Evolutionary conservation across 2,329 filamentous ascomycete genomes (phyloP).

Genomic region (Monilinia aucupariae): DNA sequence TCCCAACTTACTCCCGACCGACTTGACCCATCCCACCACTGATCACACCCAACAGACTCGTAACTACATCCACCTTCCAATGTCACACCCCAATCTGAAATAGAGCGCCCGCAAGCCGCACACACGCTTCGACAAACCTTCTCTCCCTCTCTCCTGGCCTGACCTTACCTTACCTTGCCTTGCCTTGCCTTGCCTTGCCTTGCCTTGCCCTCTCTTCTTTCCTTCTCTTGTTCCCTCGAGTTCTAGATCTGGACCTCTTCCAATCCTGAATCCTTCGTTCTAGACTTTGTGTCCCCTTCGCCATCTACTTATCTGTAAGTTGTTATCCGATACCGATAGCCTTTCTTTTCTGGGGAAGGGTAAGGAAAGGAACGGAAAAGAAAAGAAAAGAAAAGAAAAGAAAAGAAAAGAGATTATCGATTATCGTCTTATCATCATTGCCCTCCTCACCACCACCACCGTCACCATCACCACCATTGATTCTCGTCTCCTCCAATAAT

Average conservation of each 20-base stretch:
- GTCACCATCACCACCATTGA: not conserved
- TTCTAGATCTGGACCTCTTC: constrained; percentile 6
- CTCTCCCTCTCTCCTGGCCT: too few relatives aligned
- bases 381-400: too few relatives aligned
- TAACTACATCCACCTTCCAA: not conserved
- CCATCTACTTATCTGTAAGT: not conserved
- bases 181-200: too few relatives aligned
- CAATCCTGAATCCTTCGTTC: constrained; percentile 1
- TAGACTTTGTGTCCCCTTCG: not conserved
- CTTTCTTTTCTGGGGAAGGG: not conserved
- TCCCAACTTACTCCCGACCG: too few relatives aligned
- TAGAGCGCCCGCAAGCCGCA: not conserved
- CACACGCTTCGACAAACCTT: constrained; percentile 1
- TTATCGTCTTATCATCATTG: not conserved
- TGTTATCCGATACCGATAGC: not conserved
- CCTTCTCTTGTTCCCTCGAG: not conserved
- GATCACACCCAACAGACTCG: too few relatives aligned
- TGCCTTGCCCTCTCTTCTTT: not conserved
- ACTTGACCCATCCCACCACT: too few relatives aligned
- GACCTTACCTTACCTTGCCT: too few relatives aligned
- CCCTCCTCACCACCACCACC: too few relatives aligned
- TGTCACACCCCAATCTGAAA: not conserved
- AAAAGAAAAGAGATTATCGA: not conserved
- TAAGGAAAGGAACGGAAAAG: too few relatives aligned
- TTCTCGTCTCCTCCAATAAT: constrained; percentile 3